These are phyloP conservation scores for sunflower (Helianthus annuus) DNA, from an alignment of 129 eudicot species.

Conservation along the genomic window DNA sequence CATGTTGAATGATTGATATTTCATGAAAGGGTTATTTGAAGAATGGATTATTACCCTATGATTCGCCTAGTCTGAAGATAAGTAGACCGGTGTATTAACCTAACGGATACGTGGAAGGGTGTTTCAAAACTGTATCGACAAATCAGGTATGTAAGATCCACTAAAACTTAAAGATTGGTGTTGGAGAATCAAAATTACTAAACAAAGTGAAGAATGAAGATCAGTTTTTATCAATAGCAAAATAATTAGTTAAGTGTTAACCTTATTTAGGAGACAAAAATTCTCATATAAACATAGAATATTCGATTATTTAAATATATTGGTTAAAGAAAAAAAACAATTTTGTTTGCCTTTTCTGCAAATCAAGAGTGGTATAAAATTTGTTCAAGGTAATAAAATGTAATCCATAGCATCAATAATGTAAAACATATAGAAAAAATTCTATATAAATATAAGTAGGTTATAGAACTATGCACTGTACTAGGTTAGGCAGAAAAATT, in stretches of 20 bases:
- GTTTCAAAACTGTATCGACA: background rate
- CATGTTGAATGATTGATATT: no score
- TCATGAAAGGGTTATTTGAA: no score
- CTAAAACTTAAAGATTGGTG: no score
- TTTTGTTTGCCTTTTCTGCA: background rate
- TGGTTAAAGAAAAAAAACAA: background rate
- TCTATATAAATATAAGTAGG: background rate
- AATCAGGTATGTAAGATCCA: background rate
- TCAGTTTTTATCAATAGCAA: background rate
- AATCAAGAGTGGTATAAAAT: background rate
- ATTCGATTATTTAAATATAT: no score
- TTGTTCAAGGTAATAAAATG: background rate
- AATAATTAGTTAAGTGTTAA: background rate
- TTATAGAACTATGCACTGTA: no score
- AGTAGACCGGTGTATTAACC: background rate
- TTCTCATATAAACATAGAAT: background rate
- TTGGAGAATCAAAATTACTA: background rate
- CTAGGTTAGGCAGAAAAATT: no score
- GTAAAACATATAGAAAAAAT: background rate
- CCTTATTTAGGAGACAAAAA: background rate
- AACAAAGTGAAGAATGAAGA: background rate
- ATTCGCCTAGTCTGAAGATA: background rate
- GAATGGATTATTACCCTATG: background rate
- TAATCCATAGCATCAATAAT: background rate
- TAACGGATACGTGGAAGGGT: background rate